Conservation (phyloP, 2,329 filamentous ascomycete genomes). For the Neofusicoccum kwambonambiense region DNA sequence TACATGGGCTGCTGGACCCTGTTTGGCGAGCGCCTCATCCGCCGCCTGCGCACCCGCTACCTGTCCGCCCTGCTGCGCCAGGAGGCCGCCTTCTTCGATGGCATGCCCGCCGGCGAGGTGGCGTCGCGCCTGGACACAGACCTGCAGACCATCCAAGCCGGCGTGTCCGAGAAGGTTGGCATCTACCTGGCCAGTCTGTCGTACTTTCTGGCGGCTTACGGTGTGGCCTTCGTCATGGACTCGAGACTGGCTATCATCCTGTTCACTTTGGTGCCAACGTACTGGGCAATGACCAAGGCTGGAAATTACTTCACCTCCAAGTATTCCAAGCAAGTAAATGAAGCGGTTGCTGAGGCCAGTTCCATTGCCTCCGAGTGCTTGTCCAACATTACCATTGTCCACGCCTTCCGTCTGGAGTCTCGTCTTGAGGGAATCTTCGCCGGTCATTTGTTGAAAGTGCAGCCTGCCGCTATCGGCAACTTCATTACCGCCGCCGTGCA, state of each 20-base stretch:
- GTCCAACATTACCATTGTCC: conserved; percentile 8
- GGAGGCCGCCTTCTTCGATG: conserved; percentile 3
- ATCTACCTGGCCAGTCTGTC: conserved; percentile 8
- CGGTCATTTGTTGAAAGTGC: conserved; percentile 1
- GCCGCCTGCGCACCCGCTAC: conserved; percentile 6
- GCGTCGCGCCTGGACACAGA: conserved; percentile 1
- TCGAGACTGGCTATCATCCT: background rate
- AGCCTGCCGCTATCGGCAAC: conserved; percentile 6
- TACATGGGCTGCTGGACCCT: conserved; percentile 14
- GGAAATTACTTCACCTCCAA: background rate
- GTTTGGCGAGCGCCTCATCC: conserved; percentile 5
- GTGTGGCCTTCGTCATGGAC: conserved; percentile 13
- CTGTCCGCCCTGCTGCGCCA: background rate
- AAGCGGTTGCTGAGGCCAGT: conserved; percentile 3
- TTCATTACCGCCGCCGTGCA: conserved; percentile 3
- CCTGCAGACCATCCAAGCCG: conserved; percentile 12
- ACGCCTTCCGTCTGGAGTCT: background rate
- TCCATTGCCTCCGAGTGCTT: conserved; percentile 8
- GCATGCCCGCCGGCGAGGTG: background rate
- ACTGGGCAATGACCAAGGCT: conserved; percentile 56
- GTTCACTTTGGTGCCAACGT: conserved; percentile 62
- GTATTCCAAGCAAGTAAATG: background rate
- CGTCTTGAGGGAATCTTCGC: conserved; percentile 7
- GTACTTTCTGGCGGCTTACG: conserved; percentile 6
- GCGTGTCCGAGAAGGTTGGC: conserved; percentile 14